phyloP scores from a whole-genome alignment of 768 basidiomycete genomes.

The Amanita pallidorosea region DNA sequence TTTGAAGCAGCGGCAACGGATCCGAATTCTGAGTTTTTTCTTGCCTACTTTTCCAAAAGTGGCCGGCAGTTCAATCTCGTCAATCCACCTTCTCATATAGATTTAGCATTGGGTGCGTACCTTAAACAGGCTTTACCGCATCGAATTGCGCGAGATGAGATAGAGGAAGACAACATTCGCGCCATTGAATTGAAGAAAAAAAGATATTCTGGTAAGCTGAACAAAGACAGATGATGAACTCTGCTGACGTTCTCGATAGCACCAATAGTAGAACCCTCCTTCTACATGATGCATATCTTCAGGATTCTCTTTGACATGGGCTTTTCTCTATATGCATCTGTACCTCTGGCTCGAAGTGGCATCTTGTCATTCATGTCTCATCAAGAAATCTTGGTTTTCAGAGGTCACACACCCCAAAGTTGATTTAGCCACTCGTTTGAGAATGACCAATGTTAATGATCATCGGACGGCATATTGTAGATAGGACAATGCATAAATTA shows the following conservation, averaged over 20 bases:
- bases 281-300: conserved; percentile 54
- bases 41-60: conserved; percentile 51
- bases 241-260: conserved; percentile 1
- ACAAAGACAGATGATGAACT: conserved; percentile 7
- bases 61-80: conserved; percentile 45
- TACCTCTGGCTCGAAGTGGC: conserved; percentile 46
- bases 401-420: conserved; percentile 19
- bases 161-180: conserved; percentile 39
- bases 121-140: conserved; percentile 26
- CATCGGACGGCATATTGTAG: background rate
- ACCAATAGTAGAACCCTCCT: conserved; percentile 33
- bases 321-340: conserved; percentile 54
- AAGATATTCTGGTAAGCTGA: conserved; percentile 17
- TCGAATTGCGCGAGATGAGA: conserved; percentile 25
- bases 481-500: background rate
- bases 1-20: conserved; percentile 48
- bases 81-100: conserved; percentile 31
- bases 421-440: background rate
- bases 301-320: conserved; percentile 45
- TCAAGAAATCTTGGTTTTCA: conserved; percentile 60
- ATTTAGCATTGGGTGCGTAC: conserved; percentile 26
- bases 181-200: conserved; percentile 44
- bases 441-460: background rate
- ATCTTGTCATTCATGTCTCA: conserved; percentile 30
- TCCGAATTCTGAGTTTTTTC: conserved; percentile 44